Evolutionary conservation across 1,284 basidiomycete species (phyloP), one percentile per base, ranked within the genome.

Genomic region (Leccinum pachyderme): DNA sequence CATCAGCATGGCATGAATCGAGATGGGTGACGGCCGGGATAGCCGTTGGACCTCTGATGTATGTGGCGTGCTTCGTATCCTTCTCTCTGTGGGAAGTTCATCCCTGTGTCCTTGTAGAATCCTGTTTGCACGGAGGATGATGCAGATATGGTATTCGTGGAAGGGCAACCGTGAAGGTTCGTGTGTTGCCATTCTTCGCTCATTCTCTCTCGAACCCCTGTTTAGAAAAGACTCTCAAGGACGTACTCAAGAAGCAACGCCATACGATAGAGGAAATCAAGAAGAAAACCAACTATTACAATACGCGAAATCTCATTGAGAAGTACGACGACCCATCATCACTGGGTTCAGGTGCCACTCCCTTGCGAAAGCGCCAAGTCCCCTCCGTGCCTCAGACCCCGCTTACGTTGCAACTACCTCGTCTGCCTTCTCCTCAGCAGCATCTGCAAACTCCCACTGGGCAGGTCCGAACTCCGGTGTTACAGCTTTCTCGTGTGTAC

Each of bases 231-330:
- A 85, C 87, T 11, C 77, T 99, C 15, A 86, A 87, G 57, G 71
- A 76, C 0, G 77, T 98, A 11, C 81, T 91, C 61, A 87, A 87
- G 65, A 79, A 89, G 66, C 93, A 95, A 63, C 85, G 91, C 35
- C 82, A 82, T 39, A 95, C 93, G 69, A 83, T 99, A 29, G 95
- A 97, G 62, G 95, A 98, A 67, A 91, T 99, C 64, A 99, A 99
- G 79, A 91, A 93, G 74, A 94, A 93, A 65, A 98, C 95, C 0
- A 95, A 96, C 65, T 99, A 92, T 72, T 94, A 99, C 70, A 85
- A 86, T 27, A 96, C 95, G 15, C 86, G 91, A 51, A 90, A 88
- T 64, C 81, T 99, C 47, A 79, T 99, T 13, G 94, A 98, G 69
- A 85, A 87, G 56, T 98, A 98, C 67, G 96, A 97, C 60, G 89